Percentiles rank a stretch among this genome's conserved stretches.
Conservation (phyloP, 2,329 filamentous ascomycete genomes). For the Trichoderma sp. region DNA sequence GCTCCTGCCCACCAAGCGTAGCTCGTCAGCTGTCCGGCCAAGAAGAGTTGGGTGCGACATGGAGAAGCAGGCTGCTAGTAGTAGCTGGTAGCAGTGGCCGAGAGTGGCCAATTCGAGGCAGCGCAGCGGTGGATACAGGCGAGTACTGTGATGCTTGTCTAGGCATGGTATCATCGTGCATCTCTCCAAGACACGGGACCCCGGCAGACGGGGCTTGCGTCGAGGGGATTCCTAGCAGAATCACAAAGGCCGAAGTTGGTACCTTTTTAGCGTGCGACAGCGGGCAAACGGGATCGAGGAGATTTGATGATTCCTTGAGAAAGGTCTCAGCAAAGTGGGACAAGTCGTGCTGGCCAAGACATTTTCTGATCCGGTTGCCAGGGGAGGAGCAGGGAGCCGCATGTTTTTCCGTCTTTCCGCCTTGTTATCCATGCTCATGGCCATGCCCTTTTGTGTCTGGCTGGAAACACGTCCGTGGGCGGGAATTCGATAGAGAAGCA, state of each 20-base stretch:
- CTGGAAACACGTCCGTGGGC: not conserved
- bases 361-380: not conserved
- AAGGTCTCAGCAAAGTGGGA: not conserved
- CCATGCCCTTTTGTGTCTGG: not conserved
- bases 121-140: conserved; percentile 5
- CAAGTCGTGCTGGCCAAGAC: not conserved
- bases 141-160: not conserved
- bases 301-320: not conserved
- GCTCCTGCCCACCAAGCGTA: conserved; percentile 11
- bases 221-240: not conserved
- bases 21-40: conserved; percentile 15
- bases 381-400: not conserved
- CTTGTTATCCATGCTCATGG: not conserved
- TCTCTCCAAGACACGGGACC: conserved; percentile 24
- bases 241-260: not conserved
- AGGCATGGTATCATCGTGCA: conserved; percentile 1
- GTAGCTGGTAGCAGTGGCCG: too few species aligned
- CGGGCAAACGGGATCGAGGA: not conserved
- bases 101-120: conserved; percentile 2
- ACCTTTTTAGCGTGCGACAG: not conserved
- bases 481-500: not conserved
- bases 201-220: not conserved
- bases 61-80: conserved; percentile 4
- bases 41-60: not conserved
- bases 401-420: not conserved